A percentile compares a stretch with the other conserved stretches of the same genome.
These are phyloP conservation scores for Puccinellia tenuiflora DNA, from an alignment of 176 grass and related monocot species.

Conservation along the genomic window DNA sequence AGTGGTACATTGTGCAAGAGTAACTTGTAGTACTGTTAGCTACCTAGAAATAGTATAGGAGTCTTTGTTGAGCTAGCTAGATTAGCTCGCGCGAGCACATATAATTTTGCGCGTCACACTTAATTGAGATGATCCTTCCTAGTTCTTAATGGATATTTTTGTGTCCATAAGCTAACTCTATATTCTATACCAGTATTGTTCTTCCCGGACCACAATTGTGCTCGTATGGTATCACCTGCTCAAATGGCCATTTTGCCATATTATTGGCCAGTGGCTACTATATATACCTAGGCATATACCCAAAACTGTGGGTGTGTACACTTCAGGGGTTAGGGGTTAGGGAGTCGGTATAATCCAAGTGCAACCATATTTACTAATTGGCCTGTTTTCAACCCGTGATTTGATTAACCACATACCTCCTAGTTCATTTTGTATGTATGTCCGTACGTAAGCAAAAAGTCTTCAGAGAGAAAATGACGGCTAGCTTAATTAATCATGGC, in stretches of 20 bases:
- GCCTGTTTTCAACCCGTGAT: background rate
- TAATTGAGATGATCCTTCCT: too few species aligned
- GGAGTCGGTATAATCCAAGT: background rate
- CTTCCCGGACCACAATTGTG: constrained; percentile 28
- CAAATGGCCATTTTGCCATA: constrained; percentile 15
- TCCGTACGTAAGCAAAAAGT: background rate
- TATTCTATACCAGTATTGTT: too few species aligned
- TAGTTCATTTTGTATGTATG: background rate
- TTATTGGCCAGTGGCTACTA: background rate
- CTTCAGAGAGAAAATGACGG: background rate
- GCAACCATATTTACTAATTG: background rate
- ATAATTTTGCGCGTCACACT: too few species aligned
- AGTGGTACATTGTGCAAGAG: background rate
- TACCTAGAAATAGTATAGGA: too few species aligned
- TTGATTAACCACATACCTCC: background rate
- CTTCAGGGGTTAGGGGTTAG: too few species aligned
- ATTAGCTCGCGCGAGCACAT: too few species aligned
- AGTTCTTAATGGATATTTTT: too few species aligned
- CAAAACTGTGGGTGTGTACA: too few species aligned
- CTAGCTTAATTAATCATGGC: background rate
- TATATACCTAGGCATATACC: constrained; percentile 1
- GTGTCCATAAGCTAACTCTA: too few species aligned
- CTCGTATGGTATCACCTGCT: constrained; percentile 28
- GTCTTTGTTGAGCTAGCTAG: too few species aligned
- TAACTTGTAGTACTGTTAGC: background rate